Conservation (phyloP, 192 early-diverging fungal species). For the Oehlia diaphana region DNA sequence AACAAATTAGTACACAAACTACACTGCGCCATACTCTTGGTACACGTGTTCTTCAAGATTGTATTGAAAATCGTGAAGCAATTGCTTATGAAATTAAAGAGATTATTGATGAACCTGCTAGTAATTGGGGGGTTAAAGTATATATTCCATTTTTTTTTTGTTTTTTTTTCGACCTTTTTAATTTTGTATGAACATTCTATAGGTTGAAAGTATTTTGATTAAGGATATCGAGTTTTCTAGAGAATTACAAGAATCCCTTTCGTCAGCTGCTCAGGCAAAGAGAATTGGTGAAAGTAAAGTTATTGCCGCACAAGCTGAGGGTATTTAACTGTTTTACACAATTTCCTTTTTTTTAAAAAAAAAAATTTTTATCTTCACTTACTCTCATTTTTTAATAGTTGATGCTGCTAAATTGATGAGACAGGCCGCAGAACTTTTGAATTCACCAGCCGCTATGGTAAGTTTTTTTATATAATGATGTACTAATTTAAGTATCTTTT, state of each 20-base stretch:
- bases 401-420: slow-evolving; percentile 89
- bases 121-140: slow-evolving; percentile 77
- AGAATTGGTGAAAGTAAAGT: slow-evolving; percentile 90
- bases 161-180: not conserved
- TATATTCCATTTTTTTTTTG: slow-evolving; percentile 14
- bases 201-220: slow-evolving; percentile 78
- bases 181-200: too few relatives aligned
- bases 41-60: slow-evolving; percentile 79
- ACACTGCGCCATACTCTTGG: slow-evolving; percentile 86
- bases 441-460: slow-evolving; percentile 71
- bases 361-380: not conserved
- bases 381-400: slow-evolving; percentile 40
- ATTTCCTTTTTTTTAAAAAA: not conserved
- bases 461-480: not conserved
- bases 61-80: slow-evolving; percentile 85
- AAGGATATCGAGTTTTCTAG: slow-evolving; percentile 78
- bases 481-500: not conserved
- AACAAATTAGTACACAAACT: slow-evolving; percentile 68
- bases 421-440: slow-evolving; percentile 90
- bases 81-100: slow-evolving; percentile 84
- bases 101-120: slow-evolving; percentile 79
- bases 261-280: slow-evolving; percentile 86
- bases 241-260: slow-evolving; percentile 80
- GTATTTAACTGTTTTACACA: not conserved
- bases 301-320: slow-evolving; percentile 82